Base-by-base conservation (phyloP, 228 moss, liverwort and hornwort genomes). In the Sphagnum magellanicum region DNA sequence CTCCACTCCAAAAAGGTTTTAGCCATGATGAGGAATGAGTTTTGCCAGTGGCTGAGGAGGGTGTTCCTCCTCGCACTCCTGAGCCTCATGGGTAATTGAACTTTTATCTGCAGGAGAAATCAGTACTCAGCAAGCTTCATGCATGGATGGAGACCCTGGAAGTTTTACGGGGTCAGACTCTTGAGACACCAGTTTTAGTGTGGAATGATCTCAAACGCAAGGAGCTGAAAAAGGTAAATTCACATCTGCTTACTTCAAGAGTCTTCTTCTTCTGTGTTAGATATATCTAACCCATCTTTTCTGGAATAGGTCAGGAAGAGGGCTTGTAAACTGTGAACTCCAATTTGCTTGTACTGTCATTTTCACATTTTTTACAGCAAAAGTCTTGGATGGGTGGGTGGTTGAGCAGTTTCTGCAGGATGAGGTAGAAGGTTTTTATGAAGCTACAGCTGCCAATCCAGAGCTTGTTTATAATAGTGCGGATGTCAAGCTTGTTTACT, bases 151-250 rank as follows among this genome's bases (percentile, higher is more conserved):
- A 88, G 75, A 89, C 93, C 66, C 63, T 96, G 60, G 91, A 92
- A 76, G 83, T 91, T 52, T 64, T 96, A 66, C 84, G 86, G 72
- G 72, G 68, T 61, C 91, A 92, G 51, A 86, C 87, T 61, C 88
- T 96, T 50, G 88, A 96, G 79, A 89, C 96, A 49, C 96, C 96
- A 70, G 91, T 92, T 13, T 78, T 96, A 74, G 96, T 96, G 66
- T 96, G 96, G 96, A 96, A 96, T 78, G 93, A 96, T 76, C 67
- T 86, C 17, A 96, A 93, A 84, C 88, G 96, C 60, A 70, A 78
- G 74, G 93, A 96, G 81, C 91, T 96, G 59, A 88, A 84, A 70
- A 82, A 88, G 89, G 94, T 94, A 69, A 48, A 55, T 3, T 32
- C 32, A 32, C 32, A 32, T 32, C 32, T 32, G 32, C 32, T 32